phyloP scores from a whole-genome alignment of 768 basidiomycete species.

The Panus rudis region DNA sequence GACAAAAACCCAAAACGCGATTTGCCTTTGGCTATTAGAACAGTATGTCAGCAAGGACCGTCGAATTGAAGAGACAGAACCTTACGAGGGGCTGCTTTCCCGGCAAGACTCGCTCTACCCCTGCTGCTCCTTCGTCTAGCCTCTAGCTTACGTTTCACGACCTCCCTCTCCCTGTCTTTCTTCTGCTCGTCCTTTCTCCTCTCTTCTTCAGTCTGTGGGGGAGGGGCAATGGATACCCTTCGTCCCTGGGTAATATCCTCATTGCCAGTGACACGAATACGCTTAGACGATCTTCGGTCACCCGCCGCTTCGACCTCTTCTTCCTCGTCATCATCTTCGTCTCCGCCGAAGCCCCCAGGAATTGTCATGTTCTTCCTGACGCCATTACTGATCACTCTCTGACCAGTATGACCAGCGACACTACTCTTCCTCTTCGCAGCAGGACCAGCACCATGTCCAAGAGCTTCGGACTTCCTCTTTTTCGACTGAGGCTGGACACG shows the following conservation, averaged over 20 bases:
- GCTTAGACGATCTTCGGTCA: conserved; percentile 37
- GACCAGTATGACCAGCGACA: conserved; percentile 21
- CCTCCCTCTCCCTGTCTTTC: conserved; percentile 45
- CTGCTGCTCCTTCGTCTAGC: conserved; percentile 66
- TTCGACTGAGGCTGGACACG: conserved; percentile 23
- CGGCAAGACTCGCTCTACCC: conserved; percentile 35
- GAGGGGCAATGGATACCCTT: conserved; percentile 29
- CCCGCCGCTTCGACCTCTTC: conserved; percentile 26
- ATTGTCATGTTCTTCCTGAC: conserved; percentile 35
- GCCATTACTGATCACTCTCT: conserved; percentile 42
- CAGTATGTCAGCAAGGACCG: conserved; percentile 8
- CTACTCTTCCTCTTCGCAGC: conserved; percentile 22
- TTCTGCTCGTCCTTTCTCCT: conserved; percentile 24
- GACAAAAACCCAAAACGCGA: conserved; percentile 66
- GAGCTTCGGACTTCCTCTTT: conserved; percentile 47
- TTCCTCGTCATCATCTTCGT: conserved; percentile 36
- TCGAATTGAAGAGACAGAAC: conserved; percentile 26
- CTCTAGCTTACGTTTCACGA: conserved; percentile 58
- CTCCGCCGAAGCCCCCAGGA: conserved; percentile 54
- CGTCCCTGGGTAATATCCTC: conserved; percentile 28
- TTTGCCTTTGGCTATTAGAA: conserved; percentile 32
- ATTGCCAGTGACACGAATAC: conserved; percentile 32
- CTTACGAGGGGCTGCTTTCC: conserved; percentile 17
- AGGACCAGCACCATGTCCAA: conserved; percentile 29
- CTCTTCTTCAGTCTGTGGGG: conserved; percentile 9